Percentiles rank a stretch among this genome's conserved stretches.
phyloP scores from a whole-genome alignment of 2,329 filamentous ascomycete genomes.

The Epichloe amarillans region DNA sequence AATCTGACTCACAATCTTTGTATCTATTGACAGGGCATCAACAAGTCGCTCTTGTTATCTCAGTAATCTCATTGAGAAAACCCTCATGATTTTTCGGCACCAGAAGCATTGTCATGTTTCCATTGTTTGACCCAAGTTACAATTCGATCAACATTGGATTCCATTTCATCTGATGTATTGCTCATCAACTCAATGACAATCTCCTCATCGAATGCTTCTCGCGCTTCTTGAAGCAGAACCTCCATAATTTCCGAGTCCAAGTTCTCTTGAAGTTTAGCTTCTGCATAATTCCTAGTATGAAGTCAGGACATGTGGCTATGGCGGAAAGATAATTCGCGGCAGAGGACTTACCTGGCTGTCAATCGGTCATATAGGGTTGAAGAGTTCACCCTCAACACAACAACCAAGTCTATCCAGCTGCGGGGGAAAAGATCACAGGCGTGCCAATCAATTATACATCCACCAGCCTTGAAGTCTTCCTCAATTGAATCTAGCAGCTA shows the following conservation, averaged over 20 bases:
- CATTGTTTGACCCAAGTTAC: constrained; percentile 72
- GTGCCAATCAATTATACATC: constrained; percentile 94
- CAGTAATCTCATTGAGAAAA: no score
- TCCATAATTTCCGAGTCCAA: constrained; percentile 97
- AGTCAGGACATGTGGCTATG: background rate
- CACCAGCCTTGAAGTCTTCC: constrained; percentile 62
- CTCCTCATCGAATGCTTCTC: constrained; percentile 72
- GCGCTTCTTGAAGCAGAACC: constrained; percentile 78
- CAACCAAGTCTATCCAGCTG: constrained; percentile 88
- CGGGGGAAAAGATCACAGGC: constrained; percentile 90
- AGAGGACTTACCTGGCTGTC: constrained; percentile 43
- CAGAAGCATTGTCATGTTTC: constrained; percentile 32
- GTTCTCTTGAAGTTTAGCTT: constrained; percentile 88
- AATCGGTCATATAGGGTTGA: constrained; percentile 74
- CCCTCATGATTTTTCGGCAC: background rate
- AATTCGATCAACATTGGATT: constrained; percentile 75
- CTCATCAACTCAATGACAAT: constrained; percentile 83
- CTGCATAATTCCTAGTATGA: constrained; percentile 55
- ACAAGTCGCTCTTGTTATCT: background rate
- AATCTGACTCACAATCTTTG: no score
- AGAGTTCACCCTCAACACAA: constrained; percentile 76
- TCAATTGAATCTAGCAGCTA: constrained; percentile 83
- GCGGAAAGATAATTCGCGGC: no score
- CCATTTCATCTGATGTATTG: constrained; percentile 71
- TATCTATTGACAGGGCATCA: no score